These are phyloP conservation scores for Polytrichum commune DNA, from an alignment of 225 moss, liverwort and hornwort species.

Conservation along the genomic window DNA sequence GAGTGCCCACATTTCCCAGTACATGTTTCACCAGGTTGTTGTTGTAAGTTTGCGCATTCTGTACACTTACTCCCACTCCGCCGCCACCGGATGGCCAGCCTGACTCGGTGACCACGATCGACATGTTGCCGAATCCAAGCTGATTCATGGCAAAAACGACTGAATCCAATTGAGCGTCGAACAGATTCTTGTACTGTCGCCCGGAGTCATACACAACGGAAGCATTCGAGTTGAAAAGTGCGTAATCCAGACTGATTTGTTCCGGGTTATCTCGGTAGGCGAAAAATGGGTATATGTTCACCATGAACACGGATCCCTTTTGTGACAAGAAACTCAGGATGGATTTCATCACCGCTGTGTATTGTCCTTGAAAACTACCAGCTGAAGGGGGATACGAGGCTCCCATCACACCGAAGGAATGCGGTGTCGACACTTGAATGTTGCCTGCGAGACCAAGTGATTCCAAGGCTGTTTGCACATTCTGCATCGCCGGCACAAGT, in stretches of 20 bases:
- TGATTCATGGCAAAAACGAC: conserved; percentile 38
- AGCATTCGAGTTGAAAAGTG: conserved; percentile 25
- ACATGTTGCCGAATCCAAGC: conserved; percentile 25
- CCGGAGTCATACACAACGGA: conserved; percentile 11
- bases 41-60: conserved; percentile 47
- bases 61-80: conserved; percentile 21
- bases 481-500: conserved; percentile 53
- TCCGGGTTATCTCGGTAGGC: conserved; percentile 18
- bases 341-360: conserved; percentile 11
- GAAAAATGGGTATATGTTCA: conserved; percentile 55
- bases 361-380: conserved; percentile 19
- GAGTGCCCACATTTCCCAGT: conserved; percentile 36
- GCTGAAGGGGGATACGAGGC: conserved; percentile 43
- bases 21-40: conserved; percentile 38
- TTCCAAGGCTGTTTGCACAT: conserved; percentile 45
- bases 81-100: conserved; percentile 55
- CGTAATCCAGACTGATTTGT: conserved; percentile 40
- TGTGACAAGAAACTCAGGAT: conserved; percentile 28
- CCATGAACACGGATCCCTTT: conserved; percentile 41
- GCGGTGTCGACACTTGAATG: conserved; percentile 52
- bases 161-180: conserved; percentile 60
- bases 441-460: conserved; percentile 10
- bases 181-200: conserved; percentile 37
- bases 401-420: conserved; percentile 37
- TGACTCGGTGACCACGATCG: conserved; percentile 40